These are phyloP conservation scores for Myxozyma monticola DNA, from an alignment of 805 yeast species.

Conservation along the genomic window DNA sequence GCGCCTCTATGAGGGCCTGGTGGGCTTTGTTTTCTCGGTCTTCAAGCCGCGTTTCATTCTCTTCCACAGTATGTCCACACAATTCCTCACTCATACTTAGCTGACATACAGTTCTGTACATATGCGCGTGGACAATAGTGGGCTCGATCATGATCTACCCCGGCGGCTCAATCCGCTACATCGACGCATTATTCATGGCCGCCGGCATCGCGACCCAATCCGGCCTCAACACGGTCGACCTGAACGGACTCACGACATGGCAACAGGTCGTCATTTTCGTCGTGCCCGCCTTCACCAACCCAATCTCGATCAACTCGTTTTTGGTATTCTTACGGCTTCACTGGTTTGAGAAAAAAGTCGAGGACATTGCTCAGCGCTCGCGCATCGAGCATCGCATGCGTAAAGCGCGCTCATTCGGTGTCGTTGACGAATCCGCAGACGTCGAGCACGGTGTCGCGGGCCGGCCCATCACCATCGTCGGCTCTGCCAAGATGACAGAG, in stretches of 20 bases:
- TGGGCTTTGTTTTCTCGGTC: conserved; percentile 8
- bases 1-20: not conserved
- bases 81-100: not conserved
- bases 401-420: conserved; percentile 67
- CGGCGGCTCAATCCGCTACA: conserved; percentile 59
- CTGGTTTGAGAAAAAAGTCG: conserved; percentile 87
- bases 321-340: conserved; percentile 76
- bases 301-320: conserved; percentile 81
- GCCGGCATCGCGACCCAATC: conserved; percentile 86
- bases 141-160: conserved; percentile 81
- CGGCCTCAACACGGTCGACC: conserved; percentile 79
- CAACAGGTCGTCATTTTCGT: conserved; percentile 78
- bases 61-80: conserved; percentile 18
- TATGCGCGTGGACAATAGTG: conserved; percentile 57
- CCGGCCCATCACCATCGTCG: conserved; percentile 15
- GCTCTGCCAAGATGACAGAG: conserved; percentile 21
- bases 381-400: conserved; percentile 79
- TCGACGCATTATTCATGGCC: conserved; percentile 76
- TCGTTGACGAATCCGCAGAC: conserved; percentile 5
- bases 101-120: conserved; percentile 52
- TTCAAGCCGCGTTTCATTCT: conserved; percentile 28
- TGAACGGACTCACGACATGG: conserved; percentile 63
- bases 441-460: conserved; percentile 23
- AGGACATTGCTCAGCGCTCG: conserved; percentile 75
- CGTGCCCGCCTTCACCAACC: conserved; percentile 69